Evolutionary conservation across 306 rosid genomes (phyloP), one percentile per base, ranked within the genome.

Genomic region (Luffa acutangula): DNA sequence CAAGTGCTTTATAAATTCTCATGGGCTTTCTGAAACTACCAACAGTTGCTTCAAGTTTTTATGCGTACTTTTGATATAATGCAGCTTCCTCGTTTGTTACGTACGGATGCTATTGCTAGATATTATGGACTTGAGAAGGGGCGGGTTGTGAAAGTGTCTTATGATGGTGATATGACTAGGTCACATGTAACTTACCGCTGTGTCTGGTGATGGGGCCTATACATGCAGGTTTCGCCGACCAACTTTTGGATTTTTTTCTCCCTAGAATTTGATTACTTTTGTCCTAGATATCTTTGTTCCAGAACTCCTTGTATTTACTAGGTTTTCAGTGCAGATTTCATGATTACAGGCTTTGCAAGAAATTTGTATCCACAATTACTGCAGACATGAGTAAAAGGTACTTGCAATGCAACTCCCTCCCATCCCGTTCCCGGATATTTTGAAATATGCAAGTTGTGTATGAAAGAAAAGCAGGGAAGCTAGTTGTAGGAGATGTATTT

Each of bases 51-150:
- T 73, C 34, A 7, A 25, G 58, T 45, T 33, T 13, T 79, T 46
- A 62, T 62, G 33, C 56, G 56, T 17, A 42, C 63, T 65, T 21
- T 72, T 82, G 77, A 59, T 85, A 34, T 75, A 73, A 7, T 58
- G 76, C 90, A 92, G 98, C 94, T 94, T 80, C 98, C 97, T 63
- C 92, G 97, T 9, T 83, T 92, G 85, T 86, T 88, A 18, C 87
- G 81, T 56, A 82, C 79, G 3, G 98, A 94, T 69, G 92, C 98
- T 41, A 83, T 89, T 80, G 92, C 93, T 0, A 82, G 83, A 78
- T 92, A 94, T 76, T 89, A 92, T 65, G 98, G 92, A 76, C 95
- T 92, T 34, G 87, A 89, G 88, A 92, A 71, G 83, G 98, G 98
- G 72, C 98, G 92, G 17, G 98, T 94, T 78, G 89, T 92, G 81